Evolutionary conservation across 2,329 filamentous ascomycete species (phyloP), one percentile per base, ranked within the genome.

Genomic region (Claviceps sp.): DNA sequence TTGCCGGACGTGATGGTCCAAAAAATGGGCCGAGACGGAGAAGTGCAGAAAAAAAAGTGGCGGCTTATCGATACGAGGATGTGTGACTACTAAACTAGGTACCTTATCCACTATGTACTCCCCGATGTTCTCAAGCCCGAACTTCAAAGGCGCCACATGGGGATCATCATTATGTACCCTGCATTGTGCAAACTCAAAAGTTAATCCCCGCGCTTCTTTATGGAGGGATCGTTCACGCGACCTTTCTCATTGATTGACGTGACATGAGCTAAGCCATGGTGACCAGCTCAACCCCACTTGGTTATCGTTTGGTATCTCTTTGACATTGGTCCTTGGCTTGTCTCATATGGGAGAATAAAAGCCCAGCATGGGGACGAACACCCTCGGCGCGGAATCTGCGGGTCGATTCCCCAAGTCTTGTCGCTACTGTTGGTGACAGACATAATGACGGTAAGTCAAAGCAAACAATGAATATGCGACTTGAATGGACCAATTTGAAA

Each of bases 371-470:
- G 24, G 24, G 24, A 46, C 43, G 24, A 34, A 46, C 43, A 11
- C 26, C 24, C 24, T 30, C 24, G 24, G n/a, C 4, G 3, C 24
- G 5, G 14, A 4, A 30, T 26, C 8, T 30, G 14, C n/a, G 24
- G 13, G 18, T 24, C 16, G 24, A 30, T 20, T 18, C n/a, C 4
- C 6, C 44, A 20, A 3, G 46, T 30, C 14, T 40, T 11, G 36
- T 40, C 34, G 20, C 47, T 9, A 48, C 37, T 37, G 36, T 40
- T 20, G 11, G 18, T 22, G 41, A 24, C 14, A 45, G 41, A 44
- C 41, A 26, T 16, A 26, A 55, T 63, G 61, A 57, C 61, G 36
- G 61, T 63, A 53, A 57, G 49, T 53, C 18, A 36, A 36, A 36
- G 45, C 30, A 47, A 5, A 13, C 34, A 50, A 36, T 26, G n/a